Base-by-base conservation (phyloP, 768 basidiomycete species). In the Tylopilus sp. region DNA sequence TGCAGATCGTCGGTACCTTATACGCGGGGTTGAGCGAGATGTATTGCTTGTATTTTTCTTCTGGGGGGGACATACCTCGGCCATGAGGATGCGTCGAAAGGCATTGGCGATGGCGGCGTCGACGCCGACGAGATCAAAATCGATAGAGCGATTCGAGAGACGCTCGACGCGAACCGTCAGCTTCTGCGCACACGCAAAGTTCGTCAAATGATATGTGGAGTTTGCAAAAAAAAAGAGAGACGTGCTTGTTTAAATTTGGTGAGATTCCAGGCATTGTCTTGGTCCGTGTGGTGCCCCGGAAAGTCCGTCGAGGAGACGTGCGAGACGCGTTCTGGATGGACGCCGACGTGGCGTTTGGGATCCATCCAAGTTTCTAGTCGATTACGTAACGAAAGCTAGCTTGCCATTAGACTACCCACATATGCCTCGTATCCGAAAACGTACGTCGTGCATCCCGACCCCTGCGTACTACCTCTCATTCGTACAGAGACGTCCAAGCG, bases 101-200 rank as follows among this genome's bases (percentile, higher is more conserved):
- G 95, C 93, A 68, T 99, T 98, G 26, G 97, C 94, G 52, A 99
- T 89, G 15, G 92, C 90, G 1, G 97, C 91, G 67, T 99, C 95
- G 25, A 98, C 88, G 6, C 95, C 95, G 50, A 98, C 80, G 40
- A 98, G 75, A 71, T 99, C 97, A 68, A 99, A 95, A 58, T 98
- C 95, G 55, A 97, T 81, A 2, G 88, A 86, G 15, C 86, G 79
- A 39, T 87, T 79, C 0, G 94, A 95, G 31, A 95, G 73, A 39
- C 89, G 79, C 53, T 88, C 82, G 31, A 97, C 77, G 50, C 84
- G 77, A 10, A 93, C 81, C 64, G 76, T 73, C 48, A 95, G 73
- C 62, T 78, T 86, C 91, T 91, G 70, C 1, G 7, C 35, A 25
- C 67, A 17, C n/a, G 25, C 5, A 8, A 8, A 8, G 25, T 26